Conservation (phyloP, 1,139 yeast genomes). For the Pichia sp. region DNA sequence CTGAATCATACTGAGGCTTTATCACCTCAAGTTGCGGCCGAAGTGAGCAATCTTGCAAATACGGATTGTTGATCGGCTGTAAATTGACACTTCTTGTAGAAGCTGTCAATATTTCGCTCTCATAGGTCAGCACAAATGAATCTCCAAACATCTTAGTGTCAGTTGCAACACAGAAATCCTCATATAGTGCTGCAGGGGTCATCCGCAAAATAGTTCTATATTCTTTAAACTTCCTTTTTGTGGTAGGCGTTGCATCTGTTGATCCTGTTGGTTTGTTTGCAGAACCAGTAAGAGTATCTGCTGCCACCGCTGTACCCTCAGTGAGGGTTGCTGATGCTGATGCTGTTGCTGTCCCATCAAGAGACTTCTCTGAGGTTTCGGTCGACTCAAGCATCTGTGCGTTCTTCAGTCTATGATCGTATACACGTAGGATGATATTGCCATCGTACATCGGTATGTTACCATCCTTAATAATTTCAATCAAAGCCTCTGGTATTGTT, state of each 20-base stretch:
- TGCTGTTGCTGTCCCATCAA: not conserved
- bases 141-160: slow-evolving; percentile 79
- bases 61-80: slow-evolving; percentile 67
- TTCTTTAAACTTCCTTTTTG: slow-evolving; percentile 44
- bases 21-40: slow-evolving; percentile 36
- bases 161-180: slow-evolving; percentile 78
- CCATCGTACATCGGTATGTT: slow-evolving; percentile 84
- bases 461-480: slow-evolving; percentile 83
- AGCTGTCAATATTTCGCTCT: slow-evolving; percentile 71
- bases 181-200: slow-evolving; percentile 73
- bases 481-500: slow-evolving; percentile 81
- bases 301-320: not conserved
- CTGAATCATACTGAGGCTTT: slow-evolving; percentile 37
- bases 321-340: not conserved
- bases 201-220: slow-evolving; percentile 75
- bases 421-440: slow-evolving; percentile 73
- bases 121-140: slow-evolving; percentile 67
- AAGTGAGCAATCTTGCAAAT: slow-evolving; percentile 38
- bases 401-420: slow-evolving; percentile 78
- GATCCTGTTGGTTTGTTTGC: not conserved
- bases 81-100: slow-evolving; percentile 73
- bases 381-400: too few species aligned
- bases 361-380: not conserved
- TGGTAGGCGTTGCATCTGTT: not conserved
- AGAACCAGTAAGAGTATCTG: not conserved